These are phyloP conservation scores for Candida sanyiensis DNA, from an alignment of 805 yeast species.

Conservation along the genomic window DNA sequence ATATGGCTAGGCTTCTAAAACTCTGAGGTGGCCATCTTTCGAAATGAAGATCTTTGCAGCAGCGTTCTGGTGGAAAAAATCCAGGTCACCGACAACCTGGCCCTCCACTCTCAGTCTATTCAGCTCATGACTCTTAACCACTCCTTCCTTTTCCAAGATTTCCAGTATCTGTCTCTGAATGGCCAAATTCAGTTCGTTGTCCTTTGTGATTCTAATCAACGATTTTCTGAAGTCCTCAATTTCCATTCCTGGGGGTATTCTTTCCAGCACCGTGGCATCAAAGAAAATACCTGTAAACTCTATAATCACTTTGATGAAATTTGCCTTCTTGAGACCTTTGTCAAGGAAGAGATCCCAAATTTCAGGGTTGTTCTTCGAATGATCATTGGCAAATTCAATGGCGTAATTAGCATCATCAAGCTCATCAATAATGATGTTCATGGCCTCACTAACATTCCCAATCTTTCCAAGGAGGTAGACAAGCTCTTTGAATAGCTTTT, in stretches of 20 bases:
- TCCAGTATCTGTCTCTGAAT: constrained; percentile 52
- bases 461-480: constrained; percentile 77
- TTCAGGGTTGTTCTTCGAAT: constrained; percentile 55
- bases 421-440: constrained; percentile 69
- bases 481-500: constrained; percentile 57
- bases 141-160: constrained; percentile 49
- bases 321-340: constrained; percentile 65
- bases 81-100: constrained; percentile 9
- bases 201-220: constrained; percentile 54
- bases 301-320: constrained; percentile 70
- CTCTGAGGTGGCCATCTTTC: too few species aligned
- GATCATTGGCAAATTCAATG: constrained; percentile 64
- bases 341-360: constrained; percentile 74
- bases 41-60: too few species aligned
- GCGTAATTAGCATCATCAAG: constrained; percentile 77
- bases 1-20: too few species aligned
- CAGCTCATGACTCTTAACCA: constrained; percentile 29
- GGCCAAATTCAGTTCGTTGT: constrained; percentile 49
- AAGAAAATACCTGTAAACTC: constrained; percentile 59
- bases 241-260: constrained; percentile 55
- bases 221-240: constrained; percentile 62
- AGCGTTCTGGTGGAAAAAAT: constrained; percentile 1
- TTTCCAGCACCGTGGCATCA: constrained; percentile 61
- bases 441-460: constrained; percentile 74
- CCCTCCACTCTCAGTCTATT: constrained; percentile 30